Evolutionary conservation across 441 rosid genomes (phyloP).

Genomic region (Capsella rubella): DNA sequence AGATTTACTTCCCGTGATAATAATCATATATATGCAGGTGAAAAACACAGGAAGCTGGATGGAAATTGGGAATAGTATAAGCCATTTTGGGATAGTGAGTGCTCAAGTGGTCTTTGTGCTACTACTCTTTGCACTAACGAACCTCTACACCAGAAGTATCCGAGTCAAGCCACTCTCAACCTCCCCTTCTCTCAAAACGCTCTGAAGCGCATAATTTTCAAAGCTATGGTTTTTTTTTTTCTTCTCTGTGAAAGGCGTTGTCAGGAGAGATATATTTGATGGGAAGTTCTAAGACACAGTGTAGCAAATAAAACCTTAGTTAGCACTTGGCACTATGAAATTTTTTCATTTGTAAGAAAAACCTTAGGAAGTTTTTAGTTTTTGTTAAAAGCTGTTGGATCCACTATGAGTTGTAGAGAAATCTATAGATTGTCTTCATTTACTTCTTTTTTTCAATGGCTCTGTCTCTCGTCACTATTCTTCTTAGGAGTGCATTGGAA

Average conservation of each 20-base stretch:
- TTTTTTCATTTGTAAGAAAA: too few species aligned
- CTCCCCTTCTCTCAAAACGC: conserved; percentile 57
- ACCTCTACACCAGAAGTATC: conserved; percentile 81
- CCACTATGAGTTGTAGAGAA: too few species aligned
- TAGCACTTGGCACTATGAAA: too few species aligned
- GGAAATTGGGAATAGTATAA: conserved; percentile 97
- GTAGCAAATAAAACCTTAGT: too few species aligned
- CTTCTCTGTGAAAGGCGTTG: background rate
- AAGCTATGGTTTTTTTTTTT: background rate
- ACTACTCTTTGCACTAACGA: conserved; percentile 82
- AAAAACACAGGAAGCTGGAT: conserved; percentile 97
- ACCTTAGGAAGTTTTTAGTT: too few species aligned
- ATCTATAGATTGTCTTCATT: too few species aligned
- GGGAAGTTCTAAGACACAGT: too few species aligned
- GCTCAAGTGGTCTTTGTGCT: conserved; percentile 97
- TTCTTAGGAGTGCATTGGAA: too few species aligned
- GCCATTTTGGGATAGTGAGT: conserved; percentile 96
- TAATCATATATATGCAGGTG: conserved; percentile 55
- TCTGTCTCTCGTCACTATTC: too few species aligned
- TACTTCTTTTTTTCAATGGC: too few species aligned
- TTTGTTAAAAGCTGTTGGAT: too few species aligned
- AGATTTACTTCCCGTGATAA: background rate
- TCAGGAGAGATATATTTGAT: too few species aligned
- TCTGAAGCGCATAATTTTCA: conserved; percentile 38
- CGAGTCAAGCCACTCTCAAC: conserved; percentile 50